Evolutionary conservation across 345 rosid genomes (phyloP), one percentile per base, ranked within the genome.

Genomic region (Camelina laxa): DNA sequence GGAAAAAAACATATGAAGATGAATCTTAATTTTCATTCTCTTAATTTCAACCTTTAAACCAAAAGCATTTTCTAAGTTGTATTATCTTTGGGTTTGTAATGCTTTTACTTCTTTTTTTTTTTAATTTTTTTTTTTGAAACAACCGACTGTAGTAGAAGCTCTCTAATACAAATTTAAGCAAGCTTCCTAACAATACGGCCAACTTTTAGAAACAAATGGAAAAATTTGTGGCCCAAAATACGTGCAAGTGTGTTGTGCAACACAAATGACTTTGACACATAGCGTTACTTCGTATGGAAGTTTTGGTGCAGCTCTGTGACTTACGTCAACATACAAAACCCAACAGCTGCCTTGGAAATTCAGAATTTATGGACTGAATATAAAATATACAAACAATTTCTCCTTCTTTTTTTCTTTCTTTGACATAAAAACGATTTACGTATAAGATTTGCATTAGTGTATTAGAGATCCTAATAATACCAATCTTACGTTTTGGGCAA

Each of bases 31-130:
- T 74, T 74, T 45, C 71, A 74, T 65, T 74, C 72, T 45, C 58
- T 74, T 12, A 65, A 56, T 74, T 74, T 74, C 39, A 65, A 66
- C 38, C 65, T 74, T 39, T 74, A 65, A 56, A 33, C 19, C 54
- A 30, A 41, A 53, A 41, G 13, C n/a, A 6, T 30, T 41, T 67
- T 50, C 35, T 10, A 41, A 62, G 35, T 5, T 27, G 30, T 27
- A 4, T 27, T 6, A 33, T 7, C 6, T 33, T 33, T 33, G 36
- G 36, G 30, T 27, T 33, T 31, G 8, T 31, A 24, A 31, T 31
- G 30, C 35, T 31, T 31, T 31, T 33, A 30, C 6, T 30, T 33
- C 1, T 33, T 33, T 33, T 7, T 1, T 6, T 1, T 0, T n/a
- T n/a, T n/a, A n/a, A n/a, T n/a, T n/a, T n/a, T 33, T 7, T 7